Evolutionary conservation across 148 eudicot species (phyloP).

Genomic region (Camellia lanceoleosa): DNA sequence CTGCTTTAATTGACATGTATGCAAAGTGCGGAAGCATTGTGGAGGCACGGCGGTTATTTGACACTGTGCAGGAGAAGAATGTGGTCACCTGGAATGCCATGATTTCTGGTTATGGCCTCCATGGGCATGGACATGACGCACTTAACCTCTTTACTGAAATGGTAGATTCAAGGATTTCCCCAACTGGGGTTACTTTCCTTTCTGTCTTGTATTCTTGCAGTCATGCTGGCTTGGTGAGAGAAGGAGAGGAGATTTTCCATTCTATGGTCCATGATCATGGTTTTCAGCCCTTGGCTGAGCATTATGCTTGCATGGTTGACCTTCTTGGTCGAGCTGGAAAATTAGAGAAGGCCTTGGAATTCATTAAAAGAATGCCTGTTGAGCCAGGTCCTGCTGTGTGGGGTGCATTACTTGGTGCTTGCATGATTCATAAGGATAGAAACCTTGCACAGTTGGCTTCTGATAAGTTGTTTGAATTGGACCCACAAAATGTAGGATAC

Average conservation of each 20-base stretch:
- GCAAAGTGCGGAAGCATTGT: constrained; percentile 66
- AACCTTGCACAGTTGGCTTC: constrained; percentile 55
- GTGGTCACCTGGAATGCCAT: constrained; percentile 27
- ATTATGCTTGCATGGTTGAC: too few relatives aligned
- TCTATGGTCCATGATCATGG: too few relatives aligned
- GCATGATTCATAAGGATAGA: constrained; percentile 62
- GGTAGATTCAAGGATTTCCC: too few relatives aligned
- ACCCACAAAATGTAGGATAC: constrained; percentile 63
- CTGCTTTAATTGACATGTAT: constrained; percentile 74
- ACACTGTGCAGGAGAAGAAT: too few relatives aligned
- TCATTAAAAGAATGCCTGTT: constrained; percentile 54
- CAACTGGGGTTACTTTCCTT: too few relatives aligned
- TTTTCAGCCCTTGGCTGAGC: too few relatives aligned
- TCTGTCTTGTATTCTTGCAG: too few relatives aligned
- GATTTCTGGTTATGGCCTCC: constrained; percentile 50
- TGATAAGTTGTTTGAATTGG: constrained; percentile 53
- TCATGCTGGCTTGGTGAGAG: too few relatives aligned
- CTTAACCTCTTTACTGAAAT: too few relatives aligned
- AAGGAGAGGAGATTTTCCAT: too few relatives aligned
- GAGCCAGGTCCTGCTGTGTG: constrained; percentile 60
- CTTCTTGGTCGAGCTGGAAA: constrained; percentile 32
- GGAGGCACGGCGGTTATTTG: constrained; percentile 26
- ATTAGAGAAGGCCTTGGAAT: constrained; percentile 51
- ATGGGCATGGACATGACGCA: too few relatives aligned
- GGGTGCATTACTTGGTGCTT: constrained; percentile 76